Conservation (phyloP, 2,329 filamentous ascomycete genomes). For the Trichoderma citrinoviride region DNA sequence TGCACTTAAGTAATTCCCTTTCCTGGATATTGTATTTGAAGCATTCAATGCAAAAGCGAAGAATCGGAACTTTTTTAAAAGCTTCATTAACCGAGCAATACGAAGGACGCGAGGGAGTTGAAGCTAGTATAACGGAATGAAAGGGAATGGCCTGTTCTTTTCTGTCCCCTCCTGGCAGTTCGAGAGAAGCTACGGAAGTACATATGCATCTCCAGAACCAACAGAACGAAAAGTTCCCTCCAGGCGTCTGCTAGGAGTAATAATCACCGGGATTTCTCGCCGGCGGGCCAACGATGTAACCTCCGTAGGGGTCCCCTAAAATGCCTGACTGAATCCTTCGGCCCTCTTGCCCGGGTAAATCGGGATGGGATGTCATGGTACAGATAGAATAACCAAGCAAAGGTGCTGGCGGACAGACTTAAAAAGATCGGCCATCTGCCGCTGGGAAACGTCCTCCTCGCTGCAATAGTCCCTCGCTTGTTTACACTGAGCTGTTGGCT, state of each 20-base stretch:
- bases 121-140: no score
- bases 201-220: no score
- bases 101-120: no score
- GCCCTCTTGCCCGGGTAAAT: not conserved
- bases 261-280: not conserved
- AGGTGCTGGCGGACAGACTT: not conserved
- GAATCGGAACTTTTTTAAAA: no score
- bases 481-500: not conserved
- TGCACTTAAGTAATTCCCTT: no score
- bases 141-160: no score
- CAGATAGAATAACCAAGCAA: not conserved
- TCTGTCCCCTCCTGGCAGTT: no score
- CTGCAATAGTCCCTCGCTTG: not conserved
- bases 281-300: not conserved
- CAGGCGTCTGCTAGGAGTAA: not conserved
- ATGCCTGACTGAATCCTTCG: conserved; percentile 1
- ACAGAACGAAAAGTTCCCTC: no score
- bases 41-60: no score
- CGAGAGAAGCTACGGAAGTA: no score
- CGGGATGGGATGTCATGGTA: not conserved
- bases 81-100: no score
- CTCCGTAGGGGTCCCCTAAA: not conserved
- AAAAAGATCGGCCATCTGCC: not conserved
- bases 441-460: not conserved
- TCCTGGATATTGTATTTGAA: no score